These are phyloP conservation scores for Aschersonia sp. DNA, from an alignment of 2,329 filamentous ascomycete species.

Conservation along the genomic window DNA sequence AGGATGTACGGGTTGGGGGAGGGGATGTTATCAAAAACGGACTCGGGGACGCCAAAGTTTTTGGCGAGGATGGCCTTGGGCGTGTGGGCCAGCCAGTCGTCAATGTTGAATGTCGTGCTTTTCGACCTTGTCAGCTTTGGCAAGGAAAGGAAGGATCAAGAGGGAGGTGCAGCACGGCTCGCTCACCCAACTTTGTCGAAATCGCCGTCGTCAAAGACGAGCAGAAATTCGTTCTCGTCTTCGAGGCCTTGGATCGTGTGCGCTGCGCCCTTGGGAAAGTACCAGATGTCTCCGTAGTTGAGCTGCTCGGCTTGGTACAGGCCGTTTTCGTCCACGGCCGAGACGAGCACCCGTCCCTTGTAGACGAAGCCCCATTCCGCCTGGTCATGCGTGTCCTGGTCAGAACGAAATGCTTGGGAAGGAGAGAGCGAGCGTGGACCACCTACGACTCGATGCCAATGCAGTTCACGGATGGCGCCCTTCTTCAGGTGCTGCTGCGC, in stretches of 20 bases:
- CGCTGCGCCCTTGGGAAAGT: conserved; percentile 51
- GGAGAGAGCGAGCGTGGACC: conserved; percentile 5
- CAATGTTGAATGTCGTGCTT: conserved; percentile 57
- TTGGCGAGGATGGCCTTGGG: conserved; percentile 48
- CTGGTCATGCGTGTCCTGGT: conserved; percentile 29
- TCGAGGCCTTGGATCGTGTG: conserved; percentile 51
- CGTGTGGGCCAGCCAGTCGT: conserved; percentile 56
- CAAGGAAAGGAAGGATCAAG: background rate
- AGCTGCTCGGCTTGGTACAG: conserved; percentile 38
- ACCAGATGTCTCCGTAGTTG: conserved; percentile 51
- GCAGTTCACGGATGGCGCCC: conserved; percentile 49
- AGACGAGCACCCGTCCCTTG: conserved; percentile 39
- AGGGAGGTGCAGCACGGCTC: background rate
- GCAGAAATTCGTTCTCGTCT: conserved; percentile 52
- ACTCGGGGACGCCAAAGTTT: conserved; percentile 50
- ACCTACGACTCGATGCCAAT: conserved; percentile 53
- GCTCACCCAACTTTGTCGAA: conserved; percentile 47
- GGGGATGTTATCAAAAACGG: conserved; percentile 45
- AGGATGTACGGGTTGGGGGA: conserved; percentile 46
- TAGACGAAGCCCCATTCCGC: conserved; percentile 56
- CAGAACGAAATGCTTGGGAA: background rate
- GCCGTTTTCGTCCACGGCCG: conserved; percentile 48
- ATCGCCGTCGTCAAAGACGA: conserved; percentile 52
- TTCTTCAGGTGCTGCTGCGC: conserved; percentile 56
- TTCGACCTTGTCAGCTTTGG: background rate